Evolutionary conservation across 495 filamentous ascomycete genomes (phyloP).

Genomic region (Bacidia rubella): DNA sequence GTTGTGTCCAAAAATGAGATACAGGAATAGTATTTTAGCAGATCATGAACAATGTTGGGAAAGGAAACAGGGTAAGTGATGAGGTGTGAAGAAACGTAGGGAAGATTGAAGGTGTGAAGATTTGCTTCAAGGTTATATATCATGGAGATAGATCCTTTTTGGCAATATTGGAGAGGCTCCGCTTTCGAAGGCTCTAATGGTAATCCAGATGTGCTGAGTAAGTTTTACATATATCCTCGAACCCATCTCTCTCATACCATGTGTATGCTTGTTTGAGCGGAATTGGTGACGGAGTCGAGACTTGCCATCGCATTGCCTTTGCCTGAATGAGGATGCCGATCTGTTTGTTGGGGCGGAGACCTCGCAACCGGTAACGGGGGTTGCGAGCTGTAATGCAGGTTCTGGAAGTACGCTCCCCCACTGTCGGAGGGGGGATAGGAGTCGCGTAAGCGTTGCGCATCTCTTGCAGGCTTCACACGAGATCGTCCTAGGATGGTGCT

Average conservation of each 20-base stretch:
- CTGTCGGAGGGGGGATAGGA: background rate
- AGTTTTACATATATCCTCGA: background rate
- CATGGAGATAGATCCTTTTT: background rate
- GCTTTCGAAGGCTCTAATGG: background rate
- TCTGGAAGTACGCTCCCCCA: background rate
- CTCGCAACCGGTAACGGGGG: background rate
- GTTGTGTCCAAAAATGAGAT: too few relatives aligned
- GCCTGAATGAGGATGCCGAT: background rate
- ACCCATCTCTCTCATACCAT: background rate
- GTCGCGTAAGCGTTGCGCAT: slow-evolving; percentile 2
- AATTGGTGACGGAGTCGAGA: background rate
- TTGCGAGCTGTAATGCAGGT: background rate
- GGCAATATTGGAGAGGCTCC: background rate
- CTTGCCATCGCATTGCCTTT: background rate
- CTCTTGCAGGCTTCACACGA: background rate
- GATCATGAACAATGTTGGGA: too few relatives aligned
- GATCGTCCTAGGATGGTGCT: background rate
- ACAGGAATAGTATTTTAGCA: too few relatives aligned
- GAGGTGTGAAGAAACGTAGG: background rate
- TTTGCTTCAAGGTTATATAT: background rate
- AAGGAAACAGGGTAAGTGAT: background rate
- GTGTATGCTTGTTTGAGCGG: background rate
- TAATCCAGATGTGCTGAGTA: background rate
- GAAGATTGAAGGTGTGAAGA: background rate
- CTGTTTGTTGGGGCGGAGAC: background rate